Conservation (phyloP, 1,139 yeast species). For the Kluyveromyces sp. region DNA sequence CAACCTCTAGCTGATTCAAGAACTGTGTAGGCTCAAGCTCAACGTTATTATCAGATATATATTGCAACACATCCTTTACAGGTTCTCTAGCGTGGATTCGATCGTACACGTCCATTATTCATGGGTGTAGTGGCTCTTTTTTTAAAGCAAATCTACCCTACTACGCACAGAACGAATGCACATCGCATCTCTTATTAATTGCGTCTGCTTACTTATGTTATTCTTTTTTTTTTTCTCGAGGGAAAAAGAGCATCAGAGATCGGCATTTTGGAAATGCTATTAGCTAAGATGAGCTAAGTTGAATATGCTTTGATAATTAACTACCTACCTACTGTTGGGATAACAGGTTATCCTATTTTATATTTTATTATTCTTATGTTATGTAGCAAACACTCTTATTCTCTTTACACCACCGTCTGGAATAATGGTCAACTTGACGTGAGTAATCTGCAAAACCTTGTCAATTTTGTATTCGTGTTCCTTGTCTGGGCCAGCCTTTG, state of each 20-base stretch:
- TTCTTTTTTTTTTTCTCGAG: no score
- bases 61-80: constrained; percentile 6
- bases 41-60: constrained; percentile 1
- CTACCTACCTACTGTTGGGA: no score
- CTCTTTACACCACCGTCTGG: constrained; percentile 97
- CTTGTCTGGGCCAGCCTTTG: constrained; percentile 71
- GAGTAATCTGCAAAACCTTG: constrained; percentile 38
- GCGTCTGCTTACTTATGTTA: no score
- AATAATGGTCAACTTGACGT: constrained; percentile 70
- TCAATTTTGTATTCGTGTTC: constrained; percentile 50
- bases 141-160: neutral
- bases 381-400: constrained; percentile 64
- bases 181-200: no score
- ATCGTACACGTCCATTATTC: constrained; percentile 7
- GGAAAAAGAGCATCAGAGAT: no score
- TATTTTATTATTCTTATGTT: constrained; percentile 1
- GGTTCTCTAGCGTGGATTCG: constrained; percentile 15
- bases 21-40: constrained; percentile 8
- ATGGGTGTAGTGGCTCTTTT: neutral
- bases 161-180: no score
- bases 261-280: no score
- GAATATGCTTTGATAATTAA: no score
- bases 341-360: no score
- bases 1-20: constrained; percentile 9
- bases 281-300: no score